Percentiles rank a stretch among this genome's conserved stretches.
Conservation (phyloP, 2,329 filamentous ascomycete species). For the Didymella pinodella region DNA sequence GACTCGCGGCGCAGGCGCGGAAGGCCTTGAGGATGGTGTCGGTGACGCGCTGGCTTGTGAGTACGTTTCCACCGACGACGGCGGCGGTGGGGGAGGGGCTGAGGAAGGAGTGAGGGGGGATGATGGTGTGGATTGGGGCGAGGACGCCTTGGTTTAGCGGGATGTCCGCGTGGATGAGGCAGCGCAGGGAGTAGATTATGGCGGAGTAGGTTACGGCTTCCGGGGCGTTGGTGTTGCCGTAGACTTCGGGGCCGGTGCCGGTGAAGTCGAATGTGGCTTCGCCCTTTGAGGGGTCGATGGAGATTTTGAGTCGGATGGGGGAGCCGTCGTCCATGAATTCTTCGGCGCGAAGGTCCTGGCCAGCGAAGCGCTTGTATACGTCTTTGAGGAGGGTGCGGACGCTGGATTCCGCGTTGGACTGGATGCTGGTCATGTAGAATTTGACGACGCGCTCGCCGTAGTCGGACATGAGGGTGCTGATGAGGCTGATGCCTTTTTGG, state of each 20-base stretch:
- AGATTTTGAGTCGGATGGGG: constrained; percentile 76
- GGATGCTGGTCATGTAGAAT: constrained; percentile 84
- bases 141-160: constrained; percentile 88
- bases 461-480: constrained; percentile 76
- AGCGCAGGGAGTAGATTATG: constrained; percentile 86
- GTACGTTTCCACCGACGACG: constrained; percentile 83
- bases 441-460: constrained; percentile 80
- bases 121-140: constrained; percentile 75
- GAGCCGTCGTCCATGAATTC: constrained; percentile 91
- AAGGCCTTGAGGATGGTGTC: constrained; percentile 86
- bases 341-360: constrained; percentile 73
- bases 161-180: constrained; percentile 81
- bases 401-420: constrained; percentile 78
- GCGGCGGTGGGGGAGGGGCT: constrained; percentile 78
- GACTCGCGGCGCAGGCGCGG: constrained; percentile 77
- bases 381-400: constrained; percentile 77
- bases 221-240: constrained; percentile 81
- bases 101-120: constrained; percentile 76
- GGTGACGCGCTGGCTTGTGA: constrained; percentile 79
- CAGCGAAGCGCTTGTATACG: constrained; percentile 73
- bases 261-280: constrained; percentile 81
- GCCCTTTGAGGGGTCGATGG: constrained; percentile 76
- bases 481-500: constrained; percentile 82
- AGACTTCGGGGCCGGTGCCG: constrained; percentile 81
- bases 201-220: constrained; percentile 83